phyloP scores from a whole-genome alignment of 345 rosid genomes.

The Acer yangbiense region DNA sequence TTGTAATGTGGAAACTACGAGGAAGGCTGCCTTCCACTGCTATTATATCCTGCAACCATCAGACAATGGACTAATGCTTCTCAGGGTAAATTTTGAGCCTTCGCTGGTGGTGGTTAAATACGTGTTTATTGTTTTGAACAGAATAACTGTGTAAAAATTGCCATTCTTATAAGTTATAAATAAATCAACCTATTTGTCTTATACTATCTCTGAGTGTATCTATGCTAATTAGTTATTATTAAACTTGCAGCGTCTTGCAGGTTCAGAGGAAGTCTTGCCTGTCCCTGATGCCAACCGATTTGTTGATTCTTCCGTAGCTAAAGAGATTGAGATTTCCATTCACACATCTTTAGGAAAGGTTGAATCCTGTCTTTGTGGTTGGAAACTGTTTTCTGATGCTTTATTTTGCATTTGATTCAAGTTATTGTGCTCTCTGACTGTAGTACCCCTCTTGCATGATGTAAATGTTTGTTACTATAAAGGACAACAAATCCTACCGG shows the following conservation, averaged over 20 bases:
- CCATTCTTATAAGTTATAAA: not conserved
- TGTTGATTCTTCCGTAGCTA: conserved; percentile 45
- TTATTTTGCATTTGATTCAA: not conserved
- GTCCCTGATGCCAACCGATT: conserved; percentile 45
- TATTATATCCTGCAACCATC: conserved; percentile 90
- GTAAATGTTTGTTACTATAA: not conserved
- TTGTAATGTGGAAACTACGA: conserved; percentile 66
- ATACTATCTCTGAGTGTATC: conserved; percentile 11
- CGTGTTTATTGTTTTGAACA: conserved; percentile 8
- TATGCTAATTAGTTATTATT: conserved; percentile 25
- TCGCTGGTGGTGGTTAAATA: conserved; percentile 3
- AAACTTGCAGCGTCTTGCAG: conserved; percentile 75
- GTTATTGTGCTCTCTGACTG: not conserved
- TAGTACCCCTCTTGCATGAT: not conserved
- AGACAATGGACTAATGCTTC: conserved; percentile 85
- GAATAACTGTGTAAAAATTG: not conserved
- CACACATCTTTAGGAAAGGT: conserved; percentile 63
- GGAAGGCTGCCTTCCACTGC: conserved; percentile 54
- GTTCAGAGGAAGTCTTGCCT: conserved; percentile 75
- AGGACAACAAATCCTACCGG: not conserved
- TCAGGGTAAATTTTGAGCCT: conserved; percentile 57
- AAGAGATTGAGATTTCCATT: conserved; percentile 61
- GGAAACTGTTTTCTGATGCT: not conserved
- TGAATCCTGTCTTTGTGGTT: not conserved
- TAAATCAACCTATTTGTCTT: not conserved